phyloP scores from a whole-genome alignment of 2,329 filamentous ascomycete species.

The Calonectria multiphialidica region DNA sequence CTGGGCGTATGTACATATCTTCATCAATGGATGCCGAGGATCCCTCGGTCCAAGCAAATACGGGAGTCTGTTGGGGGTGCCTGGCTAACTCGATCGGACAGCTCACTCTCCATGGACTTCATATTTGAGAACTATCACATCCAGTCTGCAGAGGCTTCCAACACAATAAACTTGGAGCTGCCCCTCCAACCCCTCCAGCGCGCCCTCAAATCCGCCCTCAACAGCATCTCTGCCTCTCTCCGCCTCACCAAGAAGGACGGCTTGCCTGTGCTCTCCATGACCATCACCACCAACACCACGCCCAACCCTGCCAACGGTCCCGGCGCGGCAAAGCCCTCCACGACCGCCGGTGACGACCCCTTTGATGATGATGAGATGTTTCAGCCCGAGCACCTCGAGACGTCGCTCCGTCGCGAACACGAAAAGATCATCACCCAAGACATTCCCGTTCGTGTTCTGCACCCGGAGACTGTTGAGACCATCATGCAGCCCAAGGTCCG shows the following conservation, averaged over 20 bases:
- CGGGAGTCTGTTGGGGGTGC: not conserved
- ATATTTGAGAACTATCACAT: conserved; percentile 90
- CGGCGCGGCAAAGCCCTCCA: conserved; percentile 45
- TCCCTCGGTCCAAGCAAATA: not conserved
- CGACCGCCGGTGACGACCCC: conserved; percentile 48
- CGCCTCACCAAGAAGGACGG: conserved; percentile 94
- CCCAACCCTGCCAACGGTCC: conserved; percentile 52
- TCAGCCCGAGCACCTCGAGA: conserved; percentile 65
- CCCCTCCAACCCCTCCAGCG: conserved; percentile 89
- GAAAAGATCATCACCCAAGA: conserved; percentile 96
- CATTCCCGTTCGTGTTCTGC: conserved; percentile 92
- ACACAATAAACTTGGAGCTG: conserved; percentile 96
- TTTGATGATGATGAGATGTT: conserved; percentile 61
- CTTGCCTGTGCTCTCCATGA: conserved; percentile 88
- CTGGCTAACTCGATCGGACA: conserved; percentile 41
- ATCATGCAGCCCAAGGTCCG: conserved; percentile 92
- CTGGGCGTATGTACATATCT: conserved; percentile 77
- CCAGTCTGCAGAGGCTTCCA: conserved; percentile 83
- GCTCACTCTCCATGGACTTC: conserved; percentile 77
- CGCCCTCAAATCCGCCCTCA: conserved; percentile 89
- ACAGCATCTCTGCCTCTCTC: conserved; percentile 84
- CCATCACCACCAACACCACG: conserved; percentile 82
- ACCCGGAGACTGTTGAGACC: conserved; percentile 86
- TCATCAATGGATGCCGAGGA: no score
- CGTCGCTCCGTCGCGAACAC: conserved; percentile 74